Evolutionary conservation across 1,139 yeast genomes (phyloP).

Genomic region (Diutina rugosa): DNA sequence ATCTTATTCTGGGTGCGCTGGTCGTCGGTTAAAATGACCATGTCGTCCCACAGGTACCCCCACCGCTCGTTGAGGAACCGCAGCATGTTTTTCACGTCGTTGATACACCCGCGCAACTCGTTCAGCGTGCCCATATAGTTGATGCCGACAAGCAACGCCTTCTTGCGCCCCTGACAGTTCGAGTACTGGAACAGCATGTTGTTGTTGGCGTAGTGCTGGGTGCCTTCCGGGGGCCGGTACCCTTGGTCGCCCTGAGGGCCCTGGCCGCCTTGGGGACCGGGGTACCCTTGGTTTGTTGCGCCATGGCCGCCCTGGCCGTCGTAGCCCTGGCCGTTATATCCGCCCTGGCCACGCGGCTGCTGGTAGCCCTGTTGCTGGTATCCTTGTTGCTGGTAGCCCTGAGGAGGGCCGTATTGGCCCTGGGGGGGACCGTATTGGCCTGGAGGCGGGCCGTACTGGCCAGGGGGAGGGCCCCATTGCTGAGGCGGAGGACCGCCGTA

Average conservation of each 20-base stretch:
- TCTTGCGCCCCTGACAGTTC: constrained; percentile 60
- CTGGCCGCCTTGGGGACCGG: constrained; percentile 4
- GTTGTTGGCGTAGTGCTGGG: constrained; percentile 21
- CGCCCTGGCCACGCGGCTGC: neutral
- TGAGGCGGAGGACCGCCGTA: neutral
- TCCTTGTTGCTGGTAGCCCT: neutral
- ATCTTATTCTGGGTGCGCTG: constrained; percentile 43
- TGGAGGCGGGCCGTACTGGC: constrained; percentile 6
- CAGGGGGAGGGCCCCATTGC: neutral
- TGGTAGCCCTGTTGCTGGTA: neutral
- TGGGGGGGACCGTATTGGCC: constrained; percentile 6
- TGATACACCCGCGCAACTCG: constrained; percentile 75
- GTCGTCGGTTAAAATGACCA: constrained; percentile 77
- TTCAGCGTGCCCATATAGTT: constrained; percentile 70
- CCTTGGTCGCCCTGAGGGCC: constrained; percentile 6
- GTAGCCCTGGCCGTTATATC: constrained; percentile 2
- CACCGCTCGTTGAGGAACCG: constrained; percentile 31
- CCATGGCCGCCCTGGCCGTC: constrained; percentile 6
- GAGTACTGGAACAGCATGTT: constrained; percentile 50
- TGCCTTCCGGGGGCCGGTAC: constrained; percentile 16
- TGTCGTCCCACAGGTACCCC: constrained; percentile 67
- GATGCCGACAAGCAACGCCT: constrained; percentile 79
- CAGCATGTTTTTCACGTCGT: constrained; percentile 59
- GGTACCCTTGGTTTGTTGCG: constrained; percentile 7
- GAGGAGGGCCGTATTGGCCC: constrained; percentile 4